These are phyloP conservation scores for Datura wrightii DNA, from an alignment of 257 asterid genomes.

Conservation along the genomic window DNA sequence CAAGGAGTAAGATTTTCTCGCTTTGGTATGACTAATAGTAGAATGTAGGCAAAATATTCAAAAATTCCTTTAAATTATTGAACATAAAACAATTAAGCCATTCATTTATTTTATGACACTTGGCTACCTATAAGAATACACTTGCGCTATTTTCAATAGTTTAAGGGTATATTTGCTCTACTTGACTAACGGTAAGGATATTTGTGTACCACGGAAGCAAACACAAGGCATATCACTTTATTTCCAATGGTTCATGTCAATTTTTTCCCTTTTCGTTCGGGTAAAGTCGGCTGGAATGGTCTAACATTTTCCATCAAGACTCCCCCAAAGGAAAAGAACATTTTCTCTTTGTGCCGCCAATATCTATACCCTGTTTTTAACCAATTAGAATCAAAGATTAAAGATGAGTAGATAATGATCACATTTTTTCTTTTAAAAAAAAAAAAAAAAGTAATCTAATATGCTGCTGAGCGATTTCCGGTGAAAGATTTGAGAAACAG, in stretches of 20 bases:
- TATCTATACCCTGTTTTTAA: neutral
- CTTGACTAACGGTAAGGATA: neutral
- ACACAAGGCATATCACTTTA: too few relatives aligned
- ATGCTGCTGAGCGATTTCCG: neutral
- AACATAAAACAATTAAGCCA: neutral
- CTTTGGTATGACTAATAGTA: neutral
- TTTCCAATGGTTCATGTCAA: too few relatives aligned
- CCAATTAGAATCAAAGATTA: neutral
- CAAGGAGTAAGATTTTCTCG: neutral
- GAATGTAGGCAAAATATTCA: too few relatives aligned
- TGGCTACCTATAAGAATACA: too few relatives aligned
- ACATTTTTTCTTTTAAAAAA: neutral
- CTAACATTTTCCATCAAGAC: neutral
- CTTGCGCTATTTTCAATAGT: neutral
- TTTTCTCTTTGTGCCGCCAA: neutral
- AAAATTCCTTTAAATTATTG: too few relatives aligned
- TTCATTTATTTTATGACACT: neutral
- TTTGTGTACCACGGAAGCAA: neutral
- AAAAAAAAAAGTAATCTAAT: too few relatives aligned
- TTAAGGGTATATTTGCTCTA: neutral
- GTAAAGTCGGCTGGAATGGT: too few relatives aligned
- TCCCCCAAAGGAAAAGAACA: neutral
- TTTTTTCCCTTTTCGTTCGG: too few relatives aligned
- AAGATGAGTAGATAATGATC: neutral
- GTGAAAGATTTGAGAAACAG: neutral